Percentiles rank a stretch among this genome's conserved stretches.
phyloP scores from a whole-genome alignment of 164 flowering plant genomes.

The Nymphaea colorata region DNA sequence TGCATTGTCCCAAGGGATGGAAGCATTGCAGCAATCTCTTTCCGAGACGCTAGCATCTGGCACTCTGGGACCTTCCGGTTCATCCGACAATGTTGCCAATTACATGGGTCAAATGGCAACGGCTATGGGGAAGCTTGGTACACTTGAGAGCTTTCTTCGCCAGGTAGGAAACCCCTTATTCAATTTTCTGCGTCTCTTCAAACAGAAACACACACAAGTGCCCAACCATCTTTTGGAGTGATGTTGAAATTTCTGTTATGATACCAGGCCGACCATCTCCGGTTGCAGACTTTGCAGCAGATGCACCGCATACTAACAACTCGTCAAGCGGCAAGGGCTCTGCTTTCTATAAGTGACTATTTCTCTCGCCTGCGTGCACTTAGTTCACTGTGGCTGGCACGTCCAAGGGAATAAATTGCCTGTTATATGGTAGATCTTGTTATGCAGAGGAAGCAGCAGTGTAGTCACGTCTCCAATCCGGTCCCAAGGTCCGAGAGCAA shows the following conservation, averaged over 20 bases:
- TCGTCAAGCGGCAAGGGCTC: slow-evolving; percentile 82
- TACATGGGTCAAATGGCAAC: slow-evolving; percentile 94
- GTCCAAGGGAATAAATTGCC: slow-evolving; percentile 46
- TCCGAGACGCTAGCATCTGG: slow-evolving; percentile 57
- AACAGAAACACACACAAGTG: neutral
- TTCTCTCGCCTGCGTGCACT: slow-evolving; percentile 68
- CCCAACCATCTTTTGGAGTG: neutral
- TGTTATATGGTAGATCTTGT: too few relatives aligned
- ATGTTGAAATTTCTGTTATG: neutral
- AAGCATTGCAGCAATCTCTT: slow-evolving; percentile 81
- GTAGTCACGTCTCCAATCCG: too few relatives aligned
- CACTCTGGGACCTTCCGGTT: slow-evolving; percentile 39
- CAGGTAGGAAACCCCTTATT: slow-evolving; percentile 34
- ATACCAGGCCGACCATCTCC: slow-evolving; percentile 67
- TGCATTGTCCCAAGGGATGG: slow-evolving; percentile 93
- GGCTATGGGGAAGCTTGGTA: slow-evolving; percentile 79
- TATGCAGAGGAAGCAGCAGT: too few relatives aligned
- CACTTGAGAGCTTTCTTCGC: slow-evolving; percentile 64
- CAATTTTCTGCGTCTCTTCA: neutral
- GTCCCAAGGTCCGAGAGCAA: too few relatives aligned
- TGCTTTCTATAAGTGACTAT: slow-evolving; percentile 67
- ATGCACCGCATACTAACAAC: slow-evolving; percentile 74
- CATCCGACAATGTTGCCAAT: slow-evolving; percentile 47
- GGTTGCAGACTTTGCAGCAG: slow-evolving; percentile 82
- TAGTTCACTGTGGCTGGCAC: slow-evolving; percentile 78